Evolutionary conservation across 2,329 filamentous ascomycete genomes (phyloP), one percentile per base, ranked within the genome.

Genomic region (Lecanicillium sp.): DNA sequence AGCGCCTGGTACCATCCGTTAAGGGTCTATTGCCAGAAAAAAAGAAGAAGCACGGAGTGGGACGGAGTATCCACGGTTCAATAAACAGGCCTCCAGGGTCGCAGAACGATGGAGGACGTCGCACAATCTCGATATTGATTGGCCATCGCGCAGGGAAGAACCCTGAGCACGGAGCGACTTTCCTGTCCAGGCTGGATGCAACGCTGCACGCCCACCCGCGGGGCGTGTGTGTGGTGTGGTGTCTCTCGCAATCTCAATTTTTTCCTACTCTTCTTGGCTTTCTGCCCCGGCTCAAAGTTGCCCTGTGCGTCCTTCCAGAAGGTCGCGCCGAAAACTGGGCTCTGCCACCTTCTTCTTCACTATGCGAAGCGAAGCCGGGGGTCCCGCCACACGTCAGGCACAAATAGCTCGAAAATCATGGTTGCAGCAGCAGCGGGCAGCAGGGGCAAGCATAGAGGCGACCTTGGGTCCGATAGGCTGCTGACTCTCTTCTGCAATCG

Each of bases 391-490:
- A n/a, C 32, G 42, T 30, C 42, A 29, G 42, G 42, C 42, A 37
- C 19, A 15, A n/a, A 35, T 23, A 19, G 24, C 24, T 19, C 42
- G 29, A 29, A 37, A 29, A 45, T 37, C 17, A 12, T 17, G 14
- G 33, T 36, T 35, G 21, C 42, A 44, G n/a, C n/a, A n/a, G n/a
- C n/a, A n/a, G n/a, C n/a, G n/a, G n/a, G n/a, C n/a, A n/a, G n/a
- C 17, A 29, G 32, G 17, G 21, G 24, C 42, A 27, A 19, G 21
- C 17, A 29, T 24, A 44, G n/a, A 29, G 33, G 32, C 17, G 21
- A 11, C 7, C 33, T 37, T n/a, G 42, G n/a, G n/a, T n/a, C 23
- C 42, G 42, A 45, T 45, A 29, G 15, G 33, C 42, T 37, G 17
- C 32, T 21, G 30, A 44, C 27, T 26, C 3, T 24, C 26, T 17